Base-by-base conservation (phyloP, 257 asterid species). In the Mitragyna speciosa region DNA sequence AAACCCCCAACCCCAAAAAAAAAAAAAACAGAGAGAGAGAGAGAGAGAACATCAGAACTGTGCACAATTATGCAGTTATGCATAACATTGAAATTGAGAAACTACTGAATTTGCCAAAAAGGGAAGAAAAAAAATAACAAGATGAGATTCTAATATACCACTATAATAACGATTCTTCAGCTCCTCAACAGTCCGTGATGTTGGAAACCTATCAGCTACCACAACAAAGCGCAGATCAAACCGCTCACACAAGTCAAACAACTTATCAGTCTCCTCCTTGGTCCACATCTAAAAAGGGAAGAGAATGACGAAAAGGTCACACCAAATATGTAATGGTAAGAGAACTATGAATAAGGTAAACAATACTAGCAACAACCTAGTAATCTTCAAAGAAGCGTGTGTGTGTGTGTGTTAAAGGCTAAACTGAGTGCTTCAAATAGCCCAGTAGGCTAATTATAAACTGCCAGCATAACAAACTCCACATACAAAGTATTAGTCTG, bases 201-300 rank as follows among this genome's bases (percentile, higher is more conserved):
- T 87, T 59, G 96, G 91, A 84, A 93, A 96, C 79, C 97, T 90
- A 84, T 96, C 99, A 68, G 97, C 99, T 77, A 96, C 80, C 80
- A 94, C 87, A 51, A 92, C 54, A 75, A 96, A 96, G 52, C 99
- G 97, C 70, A 96, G 98, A 88, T 96, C 98, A 87, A 90, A 94
- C 77, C 86, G 94, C 85, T 91, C 94, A 77, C 99, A 96, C 86
- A 94, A 77, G 67, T 90, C 98, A 87, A 96, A 96, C 85, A 96
- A 84, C 79, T 88, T 85, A 87, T 92, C 97, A 2, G 99, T 96
- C 88, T 94, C 99, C 85, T 91, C 97, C 92, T 92, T 96, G 73
- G 99, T 94, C 99, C 99, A 96, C 72, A 72, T 85, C 99, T 96
- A 84, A 76, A 33, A 70, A 70, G 33, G 63, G 52, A 85, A 67